A percentile compares a stretch with the other conserved stretches of the same genome.
Evolutionary conservation across 2,329 filamentous ascomycete genomes (phyloP).

Genomic region (Penicillium palitans): DNA sequence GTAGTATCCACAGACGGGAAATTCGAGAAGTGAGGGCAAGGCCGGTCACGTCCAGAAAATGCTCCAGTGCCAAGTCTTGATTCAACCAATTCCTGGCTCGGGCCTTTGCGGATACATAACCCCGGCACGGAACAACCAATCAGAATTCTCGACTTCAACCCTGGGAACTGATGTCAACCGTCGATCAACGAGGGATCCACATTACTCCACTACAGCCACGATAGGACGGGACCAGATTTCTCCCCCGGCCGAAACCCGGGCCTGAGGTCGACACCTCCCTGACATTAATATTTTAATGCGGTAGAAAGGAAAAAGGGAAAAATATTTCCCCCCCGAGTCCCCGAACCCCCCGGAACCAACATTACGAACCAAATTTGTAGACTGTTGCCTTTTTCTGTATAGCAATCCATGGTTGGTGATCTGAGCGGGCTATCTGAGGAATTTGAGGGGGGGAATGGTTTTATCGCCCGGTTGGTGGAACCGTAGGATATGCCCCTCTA

Average conservation of each 20-base stretch:
- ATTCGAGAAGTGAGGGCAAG: background rate
- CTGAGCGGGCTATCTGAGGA: background rate
- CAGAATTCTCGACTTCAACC: background rate
- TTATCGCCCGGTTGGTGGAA: background rate
- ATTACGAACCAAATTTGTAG: background rate
- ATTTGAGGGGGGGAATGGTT: background rate
- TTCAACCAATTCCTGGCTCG: background rate
- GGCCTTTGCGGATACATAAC: background rate
- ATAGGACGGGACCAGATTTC: background rate
- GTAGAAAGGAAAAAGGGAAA: background rate
- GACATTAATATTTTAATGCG: background rate
- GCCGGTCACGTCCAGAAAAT: too few species aligned
- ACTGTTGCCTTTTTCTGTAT: background rate
- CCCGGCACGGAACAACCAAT: background rate
- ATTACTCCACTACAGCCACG: background rate
- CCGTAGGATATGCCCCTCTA: background rate
- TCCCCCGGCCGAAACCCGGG: background rate
- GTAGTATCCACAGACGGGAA: background rate
- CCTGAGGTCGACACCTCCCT: background rate
- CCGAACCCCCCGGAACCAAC: background rate
- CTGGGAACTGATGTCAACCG: background rate
- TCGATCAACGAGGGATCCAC: background rate
- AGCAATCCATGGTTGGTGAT: constrained; percentile 3
- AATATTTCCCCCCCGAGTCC: background rate
- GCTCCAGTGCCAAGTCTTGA: background rate